Percentiles rank a stretch among this genome's conserved stretches.
Conservation (phyloP, 257 asterid species). For the Fraxinus excelsior region DNA sequence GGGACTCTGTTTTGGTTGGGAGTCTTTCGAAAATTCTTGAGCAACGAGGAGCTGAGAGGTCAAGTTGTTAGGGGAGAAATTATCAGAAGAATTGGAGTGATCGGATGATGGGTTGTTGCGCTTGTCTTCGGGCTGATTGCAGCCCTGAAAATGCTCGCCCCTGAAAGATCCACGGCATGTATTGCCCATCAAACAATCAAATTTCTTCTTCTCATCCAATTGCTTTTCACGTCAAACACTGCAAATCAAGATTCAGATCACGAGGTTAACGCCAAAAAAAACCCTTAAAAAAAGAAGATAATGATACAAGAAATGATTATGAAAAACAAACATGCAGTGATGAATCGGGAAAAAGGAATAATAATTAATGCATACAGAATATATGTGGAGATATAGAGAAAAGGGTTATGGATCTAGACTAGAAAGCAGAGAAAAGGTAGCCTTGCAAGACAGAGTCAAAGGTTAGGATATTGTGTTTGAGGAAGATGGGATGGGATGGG, state of each 20-base stretch:
- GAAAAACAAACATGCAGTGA: constrained; percentile 16
- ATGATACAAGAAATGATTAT: constrained; percentile 11
- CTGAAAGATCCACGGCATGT: constrained; percentile 96
- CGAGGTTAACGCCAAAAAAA: constrained; percentile 14
- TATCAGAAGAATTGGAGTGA: constrained; percentile 45
- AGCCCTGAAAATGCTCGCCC: constrained; percentile 61
- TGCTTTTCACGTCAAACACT: constrained; percentile 26
- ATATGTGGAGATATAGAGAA: not conserved
- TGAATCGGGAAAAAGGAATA: constrained; percentile 8
- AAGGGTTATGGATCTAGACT: constrained; percentile 28
- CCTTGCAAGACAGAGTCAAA: constrained; percentile 32
- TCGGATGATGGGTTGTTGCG: constrained; percentile 36
- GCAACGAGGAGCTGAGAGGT: constrained; percentile 38
- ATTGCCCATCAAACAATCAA: constrained; percentile 88
- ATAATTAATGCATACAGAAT: not conserved
- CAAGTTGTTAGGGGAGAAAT: constrained; percentile 42
- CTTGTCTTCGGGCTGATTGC: constrained; percentile 60
- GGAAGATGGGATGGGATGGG: not conserved
- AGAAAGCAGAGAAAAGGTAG: constrained; percentile 7
- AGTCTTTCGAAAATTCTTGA: constrained; percentile 50
- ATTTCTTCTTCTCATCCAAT: constrained; percentile 34
- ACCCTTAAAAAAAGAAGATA: not conserved
- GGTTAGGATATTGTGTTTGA: not conserved
- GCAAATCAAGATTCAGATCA: constrained; percentile 3
- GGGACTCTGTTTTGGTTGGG: constrained; percentile 37